phyloP scores from a whole-genome alignment of 352 stramenopile species.

The Nothophytophthora sp. region DNA sequence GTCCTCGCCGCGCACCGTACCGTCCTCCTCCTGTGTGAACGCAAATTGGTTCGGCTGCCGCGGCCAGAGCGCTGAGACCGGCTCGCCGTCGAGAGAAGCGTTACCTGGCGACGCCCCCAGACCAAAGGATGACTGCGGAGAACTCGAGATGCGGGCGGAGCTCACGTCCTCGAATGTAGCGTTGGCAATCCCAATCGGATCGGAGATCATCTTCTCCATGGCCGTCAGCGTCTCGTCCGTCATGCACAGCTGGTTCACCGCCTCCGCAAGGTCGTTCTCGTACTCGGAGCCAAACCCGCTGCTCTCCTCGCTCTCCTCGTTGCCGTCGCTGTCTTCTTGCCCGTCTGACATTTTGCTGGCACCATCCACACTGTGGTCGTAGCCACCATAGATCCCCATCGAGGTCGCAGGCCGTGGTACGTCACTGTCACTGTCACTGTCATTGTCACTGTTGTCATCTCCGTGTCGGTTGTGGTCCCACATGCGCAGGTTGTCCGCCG shows the following conservation, averaged over 20 bases:
- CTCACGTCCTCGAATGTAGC: slow-evolving; percentile 18
- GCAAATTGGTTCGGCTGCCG: slow-evolving; percentile 82
- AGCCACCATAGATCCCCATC: slow-evolving; percentile 11
- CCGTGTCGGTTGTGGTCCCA: slow-evolving; percentile 13
- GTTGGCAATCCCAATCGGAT: slow-evolving; percentile 49
- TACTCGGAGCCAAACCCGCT: slow-evolving; percentile 68
- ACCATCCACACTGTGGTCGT: slow-evolving; percentile 17
- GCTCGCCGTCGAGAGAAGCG: slow-evolving; percentile 71
- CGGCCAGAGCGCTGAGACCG: slow-evolving; percentile 74
- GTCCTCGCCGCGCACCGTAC: slow-evolving; percentile 53
- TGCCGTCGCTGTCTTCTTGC: slow-evolving; percentile 9
- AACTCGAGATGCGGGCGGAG: slow-evolving; percentile 45
- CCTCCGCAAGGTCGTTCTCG: slow-evolving; percentile 68
- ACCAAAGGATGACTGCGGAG: slow-evolving; percentile 67
- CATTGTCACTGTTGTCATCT: slow-evolving; percentile 6
- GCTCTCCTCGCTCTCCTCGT: slow-evolving; percentile 26
- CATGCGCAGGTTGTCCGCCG: slow-evolving; percentile 18
- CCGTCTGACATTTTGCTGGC: neutral
- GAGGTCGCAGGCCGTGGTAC: slow-evolving; percentile 2
- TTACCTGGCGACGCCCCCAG: slow-evolving; percentile 62
- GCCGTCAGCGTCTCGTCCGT: slow-evolving; percentile 51
- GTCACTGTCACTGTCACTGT: slow-evolving; percentile 4
- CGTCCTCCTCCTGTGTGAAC: slow-evolving; percentile 85
- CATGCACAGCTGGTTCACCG: slow-evolving; percentile 73
- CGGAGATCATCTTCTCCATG: slow-evolving; percentile 55